Evolutionary conservation across 179 eudicot species (phyloP).

Genomic region (Pouteria campechiana): DNA sequence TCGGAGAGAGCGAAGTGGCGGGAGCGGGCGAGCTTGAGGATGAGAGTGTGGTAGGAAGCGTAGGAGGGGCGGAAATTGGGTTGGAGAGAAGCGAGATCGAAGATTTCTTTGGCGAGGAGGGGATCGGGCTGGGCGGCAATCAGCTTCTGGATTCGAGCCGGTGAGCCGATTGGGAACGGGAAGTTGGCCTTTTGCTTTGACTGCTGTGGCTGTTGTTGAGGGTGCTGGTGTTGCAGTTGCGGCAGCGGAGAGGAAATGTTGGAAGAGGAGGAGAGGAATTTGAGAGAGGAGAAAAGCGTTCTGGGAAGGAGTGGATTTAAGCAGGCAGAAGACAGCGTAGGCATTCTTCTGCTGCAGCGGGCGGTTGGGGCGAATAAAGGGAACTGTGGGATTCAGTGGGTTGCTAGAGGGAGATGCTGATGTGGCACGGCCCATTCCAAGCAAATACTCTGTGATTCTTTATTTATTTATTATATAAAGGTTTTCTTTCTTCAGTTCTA

Average conservation of each 20-base stretch:
- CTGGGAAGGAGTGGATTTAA: too few species aligned
- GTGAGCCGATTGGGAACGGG: slow-evolving; percentile 32
- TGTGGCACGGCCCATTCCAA: too few species aligned
- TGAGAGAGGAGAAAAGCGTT: background rate
- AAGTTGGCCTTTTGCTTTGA: slow-evolving; percentile 12
- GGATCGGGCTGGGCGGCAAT: slow-evolving; percentile 73
- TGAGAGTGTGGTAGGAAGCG: slow-evolving; percentile 49
- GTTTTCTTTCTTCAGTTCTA: too few species aligned
- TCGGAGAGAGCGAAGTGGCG: slow-evolving; percentile 68
- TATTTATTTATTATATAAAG: too few species aligned
- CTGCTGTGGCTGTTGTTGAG: background rate
- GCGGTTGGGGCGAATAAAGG: too few species aligned
- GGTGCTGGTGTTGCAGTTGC: slow-evolving; percentile 5
- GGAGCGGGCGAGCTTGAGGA: slow-evolving; percentile 58
- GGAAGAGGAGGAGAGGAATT: slow-evolving; percentile 16
- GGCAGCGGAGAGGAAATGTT: too few species aligned
- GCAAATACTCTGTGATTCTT: too few species aligned
- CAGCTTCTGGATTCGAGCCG: slow-evolving; percentile 52
- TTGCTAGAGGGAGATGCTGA: too few species aligned
- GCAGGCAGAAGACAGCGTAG: too few species aligned
- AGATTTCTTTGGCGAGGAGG: slow-evolving; percentile 79
- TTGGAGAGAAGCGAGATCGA: slow-evolving; percentile 65
- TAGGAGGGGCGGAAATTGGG: slow-evolving; percentile 63
- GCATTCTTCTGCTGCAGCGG: too few species aligned
- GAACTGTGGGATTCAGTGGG: too few species aligned